Evolutionary conservation across 2,329 filamentous ascomycete species (phyloP), one percentile per base, ranked within the genome.

Genomic region (Colletotrichum zoysiae): DNA sequence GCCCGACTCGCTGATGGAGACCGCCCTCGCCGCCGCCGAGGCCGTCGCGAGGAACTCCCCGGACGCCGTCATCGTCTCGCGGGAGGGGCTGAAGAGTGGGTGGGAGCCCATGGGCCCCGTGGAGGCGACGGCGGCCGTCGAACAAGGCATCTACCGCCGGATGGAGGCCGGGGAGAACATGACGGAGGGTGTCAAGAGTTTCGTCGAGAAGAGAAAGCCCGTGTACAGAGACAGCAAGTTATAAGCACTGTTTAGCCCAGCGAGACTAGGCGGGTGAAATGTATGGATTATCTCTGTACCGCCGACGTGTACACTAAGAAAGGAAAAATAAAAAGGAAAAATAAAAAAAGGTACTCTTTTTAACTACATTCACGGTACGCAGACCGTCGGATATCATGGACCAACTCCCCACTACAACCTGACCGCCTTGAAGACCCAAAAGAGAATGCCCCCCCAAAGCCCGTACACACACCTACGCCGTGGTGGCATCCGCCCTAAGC

Each of bases 201-300:
- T 95, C 83, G 90, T 93, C 23, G 92, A 95, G 85, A 94, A 91
- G 86, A 85, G 92, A 77, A 87, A 88, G 81, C 89, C 92, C 1
- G 84, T 84, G 48, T 95, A 92, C 92, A 87, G 84, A 76, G 84
- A 89, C 69, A 90, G 88, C 78, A 91, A 90, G 79, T 76, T 91
- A 75, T 91, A 18, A 81, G 40, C 12, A 38, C n/a, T 18, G 35
- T n/a, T 46, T 8, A 20, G 38, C 35, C 7, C 26, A 26, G n/a
- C 26, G 18, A 14, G n/a, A 61, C 9, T 26, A 23, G 56, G 46
- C n/a, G n/a, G 14, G 40, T 0, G 26, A 51, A 40, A 16, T 65
- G 51, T 58, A 71, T 44, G 60, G 60, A 62, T 58, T 53, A 58
- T 33, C 12, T 5, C 42, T 16, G 30, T 46, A 42, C 18, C 12